A percentile compares a stretch with the other conserved stretches of the same genome.
These are phyloP conservation scores for Aspergillus sp. DNA, from an alignment of 2,329 filamentous ascomycete species.

Conservation along the genomic window DNA sequence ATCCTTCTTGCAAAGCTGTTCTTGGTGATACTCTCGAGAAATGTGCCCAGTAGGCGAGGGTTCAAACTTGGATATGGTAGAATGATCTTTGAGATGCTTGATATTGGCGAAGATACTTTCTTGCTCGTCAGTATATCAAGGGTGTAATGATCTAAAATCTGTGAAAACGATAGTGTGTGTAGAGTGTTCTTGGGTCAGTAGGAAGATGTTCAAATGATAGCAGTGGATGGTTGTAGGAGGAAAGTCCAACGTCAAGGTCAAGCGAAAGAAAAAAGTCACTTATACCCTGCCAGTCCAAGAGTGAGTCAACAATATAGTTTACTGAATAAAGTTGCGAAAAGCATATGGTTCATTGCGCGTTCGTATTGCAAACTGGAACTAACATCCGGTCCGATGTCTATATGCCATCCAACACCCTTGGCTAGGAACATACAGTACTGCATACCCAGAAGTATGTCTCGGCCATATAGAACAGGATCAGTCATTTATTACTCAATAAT, in stretches of 20 bases:
- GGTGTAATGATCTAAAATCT: too few species aligned
- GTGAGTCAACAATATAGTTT: neutral
- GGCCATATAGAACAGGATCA: too few species aligned
- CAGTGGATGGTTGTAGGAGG: neutral
- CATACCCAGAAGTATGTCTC: too few species aligned
- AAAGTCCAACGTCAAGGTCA: neutral
- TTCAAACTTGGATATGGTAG: neutral
- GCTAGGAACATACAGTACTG: too few species aligned
- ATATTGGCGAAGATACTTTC: too few species aligned
- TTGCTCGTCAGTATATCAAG: too few species aligned
- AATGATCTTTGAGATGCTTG: too few species aligned
- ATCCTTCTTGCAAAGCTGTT: too few species aligned
- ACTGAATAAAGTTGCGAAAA: neutral
- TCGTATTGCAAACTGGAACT: neutral
- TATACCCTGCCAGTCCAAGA: neutral
- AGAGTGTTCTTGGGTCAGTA: neutral
- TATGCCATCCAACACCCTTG: neutral
- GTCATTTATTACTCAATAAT: too few species aligned
- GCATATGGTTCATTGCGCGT: neutral
- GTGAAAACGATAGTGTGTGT: too few species aligned
- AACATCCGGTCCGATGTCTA: neutral
- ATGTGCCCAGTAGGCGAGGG: neutral
- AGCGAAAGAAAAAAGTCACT: neutral
- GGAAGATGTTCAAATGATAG: neutral
- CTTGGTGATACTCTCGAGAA: neutral